Conservation (phyloP, 2,329 filamentous ascomycete genomes). For the Daldinia eschscholtzii region DNA sequence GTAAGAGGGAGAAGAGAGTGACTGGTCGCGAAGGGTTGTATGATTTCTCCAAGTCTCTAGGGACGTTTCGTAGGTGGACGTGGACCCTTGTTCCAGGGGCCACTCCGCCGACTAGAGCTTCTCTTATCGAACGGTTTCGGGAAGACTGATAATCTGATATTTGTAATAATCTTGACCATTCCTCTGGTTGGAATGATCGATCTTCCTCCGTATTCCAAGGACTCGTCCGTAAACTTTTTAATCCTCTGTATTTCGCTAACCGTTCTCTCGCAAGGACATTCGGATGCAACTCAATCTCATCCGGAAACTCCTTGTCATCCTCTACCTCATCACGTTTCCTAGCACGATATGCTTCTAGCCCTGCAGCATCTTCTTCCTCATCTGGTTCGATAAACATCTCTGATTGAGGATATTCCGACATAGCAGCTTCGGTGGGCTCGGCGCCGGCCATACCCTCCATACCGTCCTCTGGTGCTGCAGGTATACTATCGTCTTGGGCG, state of each 20-base stretch:
- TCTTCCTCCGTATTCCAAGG: slow-evolving; percentile 93
- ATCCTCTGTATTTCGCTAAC: slow-evolving; percentile 85
- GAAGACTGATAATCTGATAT: slow-evolving; percentile 91
- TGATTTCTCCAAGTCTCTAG: slow-evolving; percentile 59
- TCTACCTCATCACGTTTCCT: slow-evolving; percentile 83
- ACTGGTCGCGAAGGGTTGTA: slow-evolving; percentile 71
- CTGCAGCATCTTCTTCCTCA: slow-evolving; percentile 81
- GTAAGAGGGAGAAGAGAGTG: slow-evolving; percentile 85
- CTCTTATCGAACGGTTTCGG: slow-evolving; percentile 79
- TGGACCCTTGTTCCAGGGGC: slow-evolving; percentile 85
- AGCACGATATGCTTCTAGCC: slow-evolving; percentile 84
- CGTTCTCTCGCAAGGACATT: slow-evolving; percentile 88
- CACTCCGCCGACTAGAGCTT: slow-evolving; percentile 90
- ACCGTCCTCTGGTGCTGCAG: slow-evolving; percentile 83
- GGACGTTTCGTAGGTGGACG: slow-evolving; percentile 74
- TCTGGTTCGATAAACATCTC: slow-evolving; percentile 91
- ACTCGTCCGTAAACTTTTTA: slow-evolving; percentile 91
- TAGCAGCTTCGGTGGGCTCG: slow-evolving; percentile 80
- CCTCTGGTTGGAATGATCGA: slow-evolving; percentile 84
- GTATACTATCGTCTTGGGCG: slow-evolving; percentile 56
- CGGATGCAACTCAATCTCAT: slow-evolving; percentile 95
- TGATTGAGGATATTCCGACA: slow-evolving; percentile 92
- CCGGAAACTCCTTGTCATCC: slow-evolving; percentile 95
- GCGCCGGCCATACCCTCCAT: slow-evolving; percentile 75
- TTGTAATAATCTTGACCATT: slow-evolving; percentile 88